Percentiles rank a stretch among this genome's conserved stretches.
Evolutionary conservation across 169 alveolate species (phyloP).

Genomic region (Gregarina niphandrodes): DNA sequence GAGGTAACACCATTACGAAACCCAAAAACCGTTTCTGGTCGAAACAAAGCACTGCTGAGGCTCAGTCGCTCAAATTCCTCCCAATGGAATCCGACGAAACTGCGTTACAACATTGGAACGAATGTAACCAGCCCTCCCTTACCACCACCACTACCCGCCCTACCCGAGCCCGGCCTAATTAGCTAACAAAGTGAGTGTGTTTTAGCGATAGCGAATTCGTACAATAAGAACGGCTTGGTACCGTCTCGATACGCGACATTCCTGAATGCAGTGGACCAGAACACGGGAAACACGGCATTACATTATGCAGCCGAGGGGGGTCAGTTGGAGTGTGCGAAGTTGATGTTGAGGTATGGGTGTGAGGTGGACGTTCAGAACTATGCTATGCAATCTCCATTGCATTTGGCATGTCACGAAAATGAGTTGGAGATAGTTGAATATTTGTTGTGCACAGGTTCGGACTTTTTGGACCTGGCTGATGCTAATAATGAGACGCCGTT

Average conservation of each 20-base stretch:
- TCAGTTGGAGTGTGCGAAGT: slow-evolving; percentile 26
- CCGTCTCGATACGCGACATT: slow-evolving; percentile 17
- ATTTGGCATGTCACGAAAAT: slow-evolving; percentile 18
- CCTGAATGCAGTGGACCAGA: slow-evolving; percentile 12
- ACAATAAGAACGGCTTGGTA: slow-evolving; percentile 17
- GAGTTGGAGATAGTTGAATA: slow-evolving; percentile 11
- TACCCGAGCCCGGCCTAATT: too few species aligned
- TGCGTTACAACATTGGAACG: too few species aligned
- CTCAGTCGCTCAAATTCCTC: too few species aligned
- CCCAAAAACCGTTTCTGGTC: too few species aligned
- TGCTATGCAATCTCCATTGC: slow-evolving; percentile 15
- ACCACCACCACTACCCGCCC: too few species aligned
- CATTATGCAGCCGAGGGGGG: slow-evolving; percentile 53
- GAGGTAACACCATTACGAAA: too few species aligned
- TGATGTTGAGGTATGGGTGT: slow-evolving; percentile 14
- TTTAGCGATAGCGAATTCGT: slow-evolving; percentile 22
- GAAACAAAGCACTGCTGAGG: too few species aligned
- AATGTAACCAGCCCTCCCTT: too few species aligned
- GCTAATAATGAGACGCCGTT: slow-evolving; percentile 48
- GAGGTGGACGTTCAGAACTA: slow-evolving; percentile 11
- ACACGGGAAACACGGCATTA: too few species aligned
- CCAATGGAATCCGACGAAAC: too few species aligned
- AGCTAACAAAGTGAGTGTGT: too few species aligned
- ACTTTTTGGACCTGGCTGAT: slow-evolving; percentile 31
- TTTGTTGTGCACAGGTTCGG: slow-evolving; percentile 21